These are phyloP conservation scores for Tremellales sp. DNA, from an alignment of 1,284 basidiomycete species.

Conservation along the genomic window DNA sequence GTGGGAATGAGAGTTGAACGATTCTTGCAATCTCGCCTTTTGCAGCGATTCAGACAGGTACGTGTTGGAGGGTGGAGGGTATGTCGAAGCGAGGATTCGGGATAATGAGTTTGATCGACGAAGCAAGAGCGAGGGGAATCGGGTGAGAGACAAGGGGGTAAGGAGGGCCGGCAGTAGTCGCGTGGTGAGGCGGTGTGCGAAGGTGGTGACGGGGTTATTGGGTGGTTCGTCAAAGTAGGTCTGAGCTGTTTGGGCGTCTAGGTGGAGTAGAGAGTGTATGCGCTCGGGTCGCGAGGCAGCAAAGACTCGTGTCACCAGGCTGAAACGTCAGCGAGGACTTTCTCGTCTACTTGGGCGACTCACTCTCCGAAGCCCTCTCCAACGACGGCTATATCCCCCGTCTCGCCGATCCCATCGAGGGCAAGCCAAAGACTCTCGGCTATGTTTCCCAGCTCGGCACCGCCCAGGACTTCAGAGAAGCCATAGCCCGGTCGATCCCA, in stretches of 20 bases:
- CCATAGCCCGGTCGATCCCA: conserved; percentile 47
- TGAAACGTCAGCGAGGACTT: conserved; percentile 6
- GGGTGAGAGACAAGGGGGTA: conserved; percentile 31
- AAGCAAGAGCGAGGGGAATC: conserved; percentile 33
- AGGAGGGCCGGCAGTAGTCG: conserved; percentile 29
- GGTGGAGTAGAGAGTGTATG: conserved; percentile 37
- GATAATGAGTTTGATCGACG: conserved; percentile 32
- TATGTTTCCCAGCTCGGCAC: conserved; percentile 35
- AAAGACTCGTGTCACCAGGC: conserved; percentile 37
- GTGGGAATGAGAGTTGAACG: conserved; percentile 35
- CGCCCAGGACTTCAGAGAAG: conserved; percentile 31
- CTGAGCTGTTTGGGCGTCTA: conserved; percentile 40
- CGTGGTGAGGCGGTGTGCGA: conserved; percentile 28
- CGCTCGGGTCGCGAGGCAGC: conserved; percentile 30
- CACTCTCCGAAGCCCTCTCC: conserved; percentile 45
- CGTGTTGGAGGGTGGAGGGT: conserved; percentile 27
- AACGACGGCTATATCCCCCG: conserved; percentile 26
- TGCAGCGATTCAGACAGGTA: conserved; percentile 33
- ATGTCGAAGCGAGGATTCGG: conserved; percentile 32
- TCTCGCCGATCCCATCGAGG: conserved; percentile 22
- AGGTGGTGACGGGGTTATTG: conserved; percentile 17
- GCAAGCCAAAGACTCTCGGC: conserved; percentile 33
- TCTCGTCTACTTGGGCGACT: conserved; percentile 5
- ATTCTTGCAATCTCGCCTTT: conserved; percentile 38
- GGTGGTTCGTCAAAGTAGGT: conserved; percentile 40